Conservation (phyloP, 1,284 basidiomycete genomes). For the Leccinum pallidistipes region DNA sequence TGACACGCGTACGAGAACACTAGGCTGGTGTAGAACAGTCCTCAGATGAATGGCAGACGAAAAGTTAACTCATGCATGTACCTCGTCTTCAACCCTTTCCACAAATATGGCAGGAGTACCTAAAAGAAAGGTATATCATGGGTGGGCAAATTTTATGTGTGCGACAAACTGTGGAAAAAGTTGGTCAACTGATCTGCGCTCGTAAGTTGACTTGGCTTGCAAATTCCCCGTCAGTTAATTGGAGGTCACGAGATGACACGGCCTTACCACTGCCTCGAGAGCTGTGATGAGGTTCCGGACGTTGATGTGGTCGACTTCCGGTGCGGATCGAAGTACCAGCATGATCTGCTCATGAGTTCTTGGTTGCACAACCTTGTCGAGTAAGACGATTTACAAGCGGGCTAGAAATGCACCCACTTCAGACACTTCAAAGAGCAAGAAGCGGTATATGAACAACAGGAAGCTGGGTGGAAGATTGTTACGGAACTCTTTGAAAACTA, state of each 20-base stretch:
- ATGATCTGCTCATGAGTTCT: constrained; percentile 41
- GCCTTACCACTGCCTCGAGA: constrained; percentile 47
- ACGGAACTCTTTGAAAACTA: constrained; percentile 56
- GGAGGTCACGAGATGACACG: not conserved
- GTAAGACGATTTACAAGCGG: constrained; percentile 1
- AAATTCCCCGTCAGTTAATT: constrained; percentile 16
- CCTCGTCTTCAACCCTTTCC: constrained; percentile 52
- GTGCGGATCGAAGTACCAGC: constrained; percentile 30
- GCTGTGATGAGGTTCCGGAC: constrained; percentile 36
- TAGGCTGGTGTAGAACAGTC: constrained; percentile 20
- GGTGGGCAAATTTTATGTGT: not conserved
- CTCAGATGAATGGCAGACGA: constrained; percentile 4
- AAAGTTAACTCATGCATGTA: constrained; percentile 19
- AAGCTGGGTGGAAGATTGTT: constrained; percentile 56
- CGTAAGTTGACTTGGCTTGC: constrained; percentile 48
- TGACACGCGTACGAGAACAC: constrained; percentile 28
- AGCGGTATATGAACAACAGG: constrained; percentile 59
- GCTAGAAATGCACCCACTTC: constrained; percentile 35
- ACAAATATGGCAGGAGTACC: constrained; percentile 54
- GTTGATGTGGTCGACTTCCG: constrained; percentile 25
- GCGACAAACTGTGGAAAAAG: constrained; percentile 59
- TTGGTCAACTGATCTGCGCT: constrained; percentile 58
- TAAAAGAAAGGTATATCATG: constrained; percentile 25
- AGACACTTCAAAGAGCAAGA: constrained; percentile 61
- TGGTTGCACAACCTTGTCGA: constrained; percentile 40